Conservation (phyloP, 2,329 filamentous ascomycete genomes). For the Monilinia fructicola region DNA sequence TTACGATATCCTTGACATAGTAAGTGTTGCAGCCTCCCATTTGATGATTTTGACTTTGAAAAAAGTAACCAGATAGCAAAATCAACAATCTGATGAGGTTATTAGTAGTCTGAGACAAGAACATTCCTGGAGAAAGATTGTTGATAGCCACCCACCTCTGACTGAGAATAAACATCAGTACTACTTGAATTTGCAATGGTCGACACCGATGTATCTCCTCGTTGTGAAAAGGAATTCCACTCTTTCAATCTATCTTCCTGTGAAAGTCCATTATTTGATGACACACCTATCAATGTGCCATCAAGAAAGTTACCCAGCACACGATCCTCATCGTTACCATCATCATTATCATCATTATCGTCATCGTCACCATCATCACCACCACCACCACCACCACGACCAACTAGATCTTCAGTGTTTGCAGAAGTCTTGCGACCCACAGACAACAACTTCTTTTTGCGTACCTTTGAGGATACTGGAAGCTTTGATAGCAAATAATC, state of each 20-base stretch:
- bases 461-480: constrained; percentile 63
- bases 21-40: constrained; percentile 65
- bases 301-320: constrained; percentile 35
- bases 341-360: not conserved
- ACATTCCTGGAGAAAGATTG: constrained; percentile 22
- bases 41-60: constrained; percentile 50
- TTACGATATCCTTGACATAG: constrained; percentile 81
- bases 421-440: constrained; percentile 36
- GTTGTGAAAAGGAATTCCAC: constrained; percentile 63
- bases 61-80: constrained; percentile 79
- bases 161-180: constrained; percentile 55
- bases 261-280: constrained; percentile 24
- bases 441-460: constrained; percentile 51
- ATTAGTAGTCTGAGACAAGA: constrained; percentile 19
- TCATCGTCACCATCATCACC: constrained; percentile 11
- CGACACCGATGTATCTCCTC: constrained; percentile 58
- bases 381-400: constrained; percentile 4
- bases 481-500: constrained; percentile 67
- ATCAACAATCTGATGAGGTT: constrained; percentile 62
- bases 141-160: constrained; percentile 54
- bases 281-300: constrained; percentile 38
- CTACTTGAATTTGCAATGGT: constrained; percentile 48
- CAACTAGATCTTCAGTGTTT: not conserved
- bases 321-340: constrained; percentile 21
- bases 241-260: constrained; percentile 51